A percentile compares a stretch with the other conserved stretches of the same genome.
These are phyloP conservation scores for Phanerochaete sordida DNA, from an alignment of 768 basidiomycete genomes.

Conservation along the genomic window DNA sequence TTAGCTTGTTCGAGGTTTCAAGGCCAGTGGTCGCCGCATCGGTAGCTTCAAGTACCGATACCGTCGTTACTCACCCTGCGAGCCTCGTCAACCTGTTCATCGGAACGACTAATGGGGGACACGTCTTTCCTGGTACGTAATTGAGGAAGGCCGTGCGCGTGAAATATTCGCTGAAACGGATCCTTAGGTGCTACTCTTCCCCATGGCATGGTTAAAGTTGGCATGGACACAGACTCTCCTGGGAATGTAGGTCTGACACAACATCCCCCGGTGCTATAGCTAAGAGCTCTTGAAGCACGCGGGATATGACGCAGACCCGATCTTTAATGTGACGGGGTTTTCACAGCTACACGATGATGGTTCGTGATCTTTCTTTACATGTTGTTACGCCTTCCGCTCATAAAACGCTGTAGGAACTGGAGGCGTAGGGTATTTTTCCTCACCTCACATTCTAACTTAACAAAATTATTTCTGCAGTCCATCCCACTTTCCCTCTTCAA, in stretches of 20 bases:
- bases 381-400: no score
- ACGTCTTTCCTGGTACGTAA: constrained; percentile 57
- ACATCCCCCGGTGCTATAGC: no score
- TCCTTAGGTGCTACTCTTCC: constrained; percentile 55
- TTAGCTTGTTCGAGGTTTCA: not conserved
- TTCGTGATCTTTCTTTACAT: not conserved
- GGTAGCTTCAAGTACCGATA: no score
- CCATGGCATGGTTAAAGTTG: constrained; percentile 68
- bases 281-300: constrained; percentile 29
- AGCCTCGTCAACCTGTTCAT: constrained; percentile 54
- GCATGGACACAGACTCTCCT: constrained; percentile 65
- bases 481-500: constrained; percentile 62
- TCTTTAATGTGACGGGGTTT: constrained; percentile 46
- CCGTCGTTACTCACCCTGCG: constrained; percentile 15
- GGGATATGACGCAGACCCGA: constrained; percentile 34
- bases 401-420: constrained; percentile 8
- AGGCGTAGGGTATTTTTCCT: constrained; percentile 5
- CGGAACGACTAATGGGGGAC: constrained; percentile 61
- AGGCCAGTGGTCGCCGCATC: not conserved
- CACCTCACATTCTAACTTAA: not conserved
- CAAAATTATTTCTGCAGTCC: constrained; percentile 27
- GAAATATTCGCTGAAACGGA: not conserved
- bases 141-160: not conserved
- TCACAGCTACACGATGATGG: constrained; percentile 63
- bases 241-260: constrained; percentile 40